Base-by-base conservation (phyloP, 306 rosid genomes). In the Cucumis hystrix region DNA sequence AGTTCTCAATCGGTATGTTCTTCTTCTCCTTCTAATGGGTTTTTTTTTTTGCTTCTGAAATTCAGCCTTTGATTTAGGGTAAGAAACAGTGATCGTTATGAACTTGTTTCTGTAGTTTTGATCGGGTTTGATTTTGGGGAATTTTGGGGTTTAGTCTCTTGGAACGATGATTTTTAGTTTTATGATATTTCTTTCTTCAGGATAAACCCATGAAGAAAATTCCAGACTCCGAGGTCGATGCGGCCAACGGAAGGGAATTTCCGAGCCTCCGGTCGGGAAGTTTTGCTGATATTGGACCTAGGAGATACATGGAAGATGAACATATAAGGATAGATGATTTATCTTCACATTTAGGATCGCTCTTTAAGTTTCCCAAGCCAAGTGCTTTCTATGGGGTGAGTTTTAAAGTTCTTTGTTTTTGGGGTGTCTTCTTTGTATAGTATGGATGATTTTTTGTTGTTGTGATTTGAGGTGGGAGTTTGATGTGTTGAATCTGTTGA, bases 281-380 rank as follows among this genome's bases (percentile, higher is more conserved):
- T 87, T 96, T 92, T 85, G 83, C 97, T 15, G 91, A 92, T 68
- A 89, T 96, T 66, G 99, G 99, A n/a, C 96, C 91, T 52, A 83
- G 99, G 33, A 88, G 93, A 82, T 88, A 79, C 84, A 96, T 96
- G 99, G 99, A 96, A 89, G 99, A 96, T 84, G 99, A 96, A 85
- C 99, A 96, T 66, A 84, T 96, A 86, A 85, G 86, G 81, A 88
- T 96, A 79, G 97, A 96, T 76, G 99, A 96, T 79, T 79, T 96
- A 71, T 85, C 92, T 6, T 86, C 89, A 39, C 88, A 91, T 75
- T 47, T 96, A 80, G 97, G 93, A 79, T 82, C 97, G 4, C 76
- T 80, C 74, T 88, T 86, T 73, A 83, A 79, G 62, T 85, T 92
- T 87, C 97, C 98, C 55, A 80, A 79, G 54, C 99, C 99, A 21